Evolutionary conservation across 352 stramenopile genomes (phyloP).

Genomic region (Phytophthora cryptogea): DNA sequence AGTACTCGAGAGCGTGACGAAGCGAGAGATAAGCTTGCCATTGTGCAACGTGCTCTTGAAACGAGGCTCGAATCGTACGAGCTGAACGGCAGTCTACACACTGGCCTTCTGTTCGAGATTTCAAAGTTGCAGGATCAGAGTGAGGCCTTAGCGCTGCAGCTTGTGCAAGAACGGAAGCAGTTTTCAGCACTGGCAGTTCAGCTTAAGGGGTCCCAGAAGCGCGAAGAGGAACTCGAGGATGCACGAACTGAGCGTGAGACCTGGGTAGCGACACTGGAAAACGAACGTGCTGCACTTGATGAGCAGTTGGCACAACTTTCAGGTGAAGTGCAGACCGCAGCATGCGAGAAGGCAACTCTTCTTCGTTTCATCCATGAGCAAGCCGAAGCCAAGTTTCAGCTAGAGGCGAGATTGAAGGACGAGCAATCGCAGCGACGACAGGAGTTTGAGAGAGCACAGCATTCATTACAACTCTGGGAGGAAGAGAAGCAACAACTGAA

Average conservation of each 20-base stretch:
- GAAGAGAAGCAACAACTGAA: conserved; percentile 54
- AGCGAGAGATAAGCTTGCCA: conserved; percentile 55
- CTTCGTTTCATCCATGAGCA: conserved; percentile 81
- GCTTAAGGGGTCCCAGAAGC: conserved; percentile 34
- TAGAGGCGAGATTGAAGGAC: conserved; percentile 59
- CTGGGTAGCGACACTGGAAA: conserved; percentile 58
- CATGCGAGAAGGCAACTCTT: conserved; percentile 73
- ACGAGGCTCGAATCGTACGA: conserved; percentile 63
- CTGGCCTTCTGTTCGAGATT: conserved; percentile 78
- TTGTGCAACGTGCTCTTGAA: conserved; percentile 74
- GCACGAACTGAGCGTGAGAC: conserved; percentile 55
- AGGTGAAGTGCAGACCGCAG: conserved; percentile 56
- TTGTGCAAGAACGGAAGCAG: conserved; percentile 56
- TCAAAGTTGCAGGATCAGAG: conserved; percentile 72
- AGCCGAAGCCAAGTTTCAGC: conserved; percentile 65
- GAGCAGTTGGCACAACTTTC: conserved; percentile 47
- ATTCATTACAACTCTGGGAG: conserved; percentile 40
- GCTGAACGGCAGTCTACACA: conserved; percentile 75
- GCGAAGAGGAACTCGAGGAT: conserved; percentile 55
- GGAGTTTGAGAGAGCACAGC: conserved; percentile 38
- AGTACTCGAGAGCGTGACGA: conserved; percentile 44
- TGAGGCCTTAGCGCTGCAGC: conserved; percentile 61
- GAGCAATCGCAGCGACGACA: conserved; percentile 48
- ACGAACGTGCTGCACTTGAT: conserved; percentile 47
- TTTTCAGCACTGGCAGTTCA: conserved; percentile 38